These are phyloP conservation scores for Pleurotus giganteus DNA, from an alignment of 768 basidiomycete genomes.

Conservation along the genomic window DNA sequence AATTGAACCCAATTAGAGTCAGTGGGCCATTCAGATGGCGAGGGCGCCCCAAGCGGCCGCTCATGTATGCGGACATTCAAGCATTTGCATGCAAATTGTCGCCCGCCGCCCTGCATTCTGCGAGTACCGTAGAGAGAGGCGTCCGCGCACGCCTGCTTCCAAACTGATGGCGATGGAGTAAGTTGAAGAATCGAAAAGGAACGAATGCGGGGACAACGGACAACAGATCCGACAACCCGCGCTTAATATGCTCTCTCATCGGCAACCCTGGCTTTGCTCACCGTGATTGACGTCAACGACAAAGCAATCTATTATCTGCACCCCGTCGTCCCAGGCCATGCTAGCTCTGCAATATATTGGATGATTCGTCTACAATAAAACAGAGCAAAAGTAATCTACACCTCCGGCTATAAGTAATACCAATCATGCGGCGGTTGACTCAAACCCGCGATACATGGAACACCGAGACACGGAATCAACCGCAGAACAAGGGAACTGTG, in stretches of 20 bases:
- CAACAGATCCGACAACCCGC: constrained; percentile 8
- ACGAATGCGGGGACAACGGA: constrained; percentile 7
- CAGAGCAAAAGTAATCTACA: background rate
- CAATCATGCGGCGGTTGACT: background rate
- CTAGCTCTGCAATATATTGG: no score
- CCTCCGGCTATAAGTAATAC: no score
- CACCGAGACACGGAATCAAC: constrained; percentile 6
- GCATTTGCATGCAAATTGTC: constrained; percentile 60
- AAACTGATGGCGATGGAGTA: constrained; percentile 5
- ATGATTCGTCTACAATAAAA: no score
- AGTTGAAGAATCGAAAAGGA: background rate
- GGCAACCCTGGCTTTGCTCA: background rate
- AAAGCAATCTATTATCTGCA: background rate
- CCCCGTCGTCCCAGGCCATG: background rate
- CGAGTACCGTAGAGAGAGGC: constrained; percentile 8
- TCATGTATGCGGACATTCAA: constrained; percentile 64
- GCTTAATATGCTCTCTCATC: constrained; percentile 5
- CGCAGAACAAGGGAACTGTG: background rate
- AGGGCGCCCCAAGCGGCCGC: constrained; percentile 26
- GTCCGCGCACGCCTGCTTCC: background rate
- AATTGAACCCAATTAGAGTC: constrained; percentile 49
- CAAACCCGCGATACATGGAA: constrained; percentile 4
- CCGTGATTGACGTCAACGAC: constrained; percentile 1
- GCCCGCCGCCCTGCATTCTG: constrained; percentile 18
- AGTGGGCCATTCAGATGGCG: constrained; percentile 28